phyloP scores from a whole-genome alignment of 2,329 filamentous ascomycete genomes.

The Colletotrichum simmondsii region DNA sequence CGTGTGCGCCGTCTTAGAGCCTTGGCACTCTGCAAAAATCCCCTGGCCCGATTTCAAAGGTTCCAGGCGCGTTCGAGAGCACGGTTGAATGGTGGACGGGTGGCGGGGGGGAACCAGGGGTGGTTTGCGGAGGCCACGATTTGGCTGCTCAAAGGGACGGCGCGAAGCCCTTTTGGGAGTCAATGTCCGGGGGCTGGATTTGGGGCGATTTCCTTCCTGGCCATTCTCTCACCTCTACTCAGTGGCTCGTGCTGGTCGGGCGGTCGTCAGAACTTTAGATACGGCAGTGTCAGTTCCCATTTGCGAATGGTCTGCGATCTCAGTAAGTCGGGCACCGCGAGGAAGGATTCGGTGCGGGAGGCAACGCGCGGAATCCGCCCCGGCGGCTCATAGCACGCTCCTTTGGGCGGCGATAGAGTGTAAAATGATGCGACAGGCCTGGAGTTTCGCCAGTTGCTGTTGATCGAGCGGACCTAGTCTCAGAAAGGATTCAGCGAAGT shows the following conservation, averaged over 20 bases:
- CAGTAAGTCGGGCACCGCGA: background rate
- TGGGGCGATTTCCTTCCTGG: background rate
- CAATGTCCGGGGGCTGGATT: constrained; percentile 24
- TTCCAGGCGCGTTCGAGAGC: constrained; percentile 1
- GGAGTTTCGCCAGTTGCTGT: background rate
- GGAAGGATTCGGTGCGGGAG: background rate
- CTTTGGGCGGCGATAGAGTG: background rate
- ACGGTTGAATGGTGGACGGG: background rate
- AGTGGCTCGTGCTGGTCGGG: background rate
- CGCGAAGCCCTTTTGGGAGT: constrained; percentile 15
- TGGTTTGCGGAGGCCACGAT: background rate
- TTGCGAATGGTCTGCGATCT: background rate
- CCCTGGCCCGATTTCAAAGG: constrained; percentile 18
- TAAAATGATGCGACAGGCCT: background rate
- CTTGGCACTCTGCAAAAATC: constrained; percentile 21
- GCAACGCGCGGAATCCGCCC: background rate
- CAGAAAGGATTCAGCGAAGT: background rate
- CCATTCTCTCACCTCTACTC: background rate
- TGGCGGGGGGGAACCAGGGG: background rate
- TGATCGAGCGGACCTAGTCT: background rate
- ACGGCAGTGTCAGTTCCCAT: background rate
- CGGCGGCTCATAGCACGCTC: background rate
- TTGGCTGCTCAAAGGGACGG: background rate
- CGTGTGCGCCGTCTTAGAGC: background rate
- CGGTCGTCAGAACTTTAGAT: constrained; percentile 1